phyloP scores from a whole-genome alignment of 345 rosid genomes.

The Eucalyptus victrix region DNA sequence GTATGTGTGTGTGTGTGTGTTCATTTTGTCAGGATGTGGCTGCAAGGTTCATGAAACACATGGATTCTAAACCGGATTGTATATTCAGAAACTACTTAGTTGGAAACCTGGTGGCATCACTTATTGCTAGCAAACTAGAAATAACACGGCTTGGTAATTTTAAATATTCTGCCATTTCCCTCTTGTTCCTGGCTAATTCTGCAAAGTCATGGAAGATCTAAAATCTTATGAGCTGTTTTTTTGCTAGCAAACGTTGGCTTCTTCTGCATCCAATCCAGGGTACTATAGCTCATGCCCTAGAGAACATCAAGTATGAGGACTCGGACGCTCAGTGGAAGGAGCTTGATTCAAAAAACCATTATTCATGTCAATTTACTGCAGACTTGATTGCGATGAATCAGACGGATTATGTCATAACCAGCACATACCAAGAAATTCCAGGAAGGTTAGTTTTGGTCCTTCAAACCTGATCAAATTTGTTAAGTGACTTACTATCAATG shows the following conservation, averaged over 20 bases:
- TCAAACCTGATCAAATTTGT: background rate
- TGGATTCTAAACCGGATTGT: constrained; percentile 73
- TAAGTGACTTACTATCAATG: background rate
- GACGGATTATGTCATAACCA: constrained; percentile 70
- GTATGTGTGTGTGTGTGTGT: too few relatives aligned
- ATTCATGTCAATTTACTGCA: constrained; percentile 92
- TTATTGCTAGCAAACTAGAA: constrained; percentile 67
- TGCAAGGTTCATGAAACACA: constrained; percentile 41
- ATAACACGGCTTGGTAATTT: constrained; percentile 28
- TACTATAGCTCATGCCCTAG: constrained; percentile 83
- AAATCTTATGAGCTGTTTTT: background rate
- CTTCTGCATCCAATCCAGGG: constrained; percentile 13
- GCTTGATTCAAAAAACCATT: constrained; percentile 71
- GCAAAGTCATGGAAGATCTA: background rate
- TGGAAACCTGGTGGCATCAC: constrained; percentile 83
- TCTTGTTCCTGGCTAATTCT: background rate
- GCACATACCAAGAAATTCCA: constrained; percentile 89
- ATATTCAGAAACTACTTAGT: constrained; percentile 82
- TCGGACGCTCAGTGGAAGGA: constrained; percentile 87
- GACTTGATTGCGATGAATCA: constrained; percentile 74
- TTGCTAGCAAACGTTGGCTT: background rate
- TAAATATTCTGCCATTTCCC: background rate
- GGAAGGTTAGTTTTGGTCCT: constrained; percentile 47
- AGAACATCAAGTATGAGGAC: constrained; percentile 81
- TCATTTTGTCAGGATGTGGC: constrained; percentile 36